phyloP scores from a whole-genome alignment of 1,284 basidiomycete species.

The Ganoderma meredithae region DNA sequence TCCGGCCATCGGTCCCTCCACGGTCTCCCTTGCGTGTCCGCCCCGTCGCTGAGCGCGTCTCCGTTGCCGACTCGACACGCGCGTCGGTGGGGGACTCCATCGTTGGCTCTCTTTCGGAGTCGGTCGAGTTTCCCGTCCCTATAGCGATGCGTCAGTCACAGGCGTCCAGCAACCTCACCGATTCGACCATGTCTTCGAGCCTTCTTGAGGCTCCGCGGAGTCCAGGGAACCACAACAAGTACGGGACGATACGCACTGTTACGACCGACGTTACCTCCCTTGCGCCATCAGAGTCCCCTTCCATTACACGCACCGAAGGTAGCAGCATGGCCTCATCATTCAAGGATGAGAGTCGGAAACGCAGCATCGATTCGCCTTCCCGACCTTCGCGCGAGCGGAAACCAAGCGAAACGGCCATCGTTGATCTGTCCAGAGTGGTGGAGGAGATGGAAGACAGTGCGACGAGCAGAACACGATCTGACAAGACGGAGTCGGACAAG shows the following conservation, averaged over 20 bases:
- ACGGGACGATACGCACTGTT: slow-evolving; percentile 79
- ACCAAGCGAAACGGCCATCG: slow-evolving; percentile 63
- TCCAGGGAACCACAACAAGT: slow-evolving; percentile 56
- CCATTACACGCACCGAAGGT: slow-evolving; percentile 68
- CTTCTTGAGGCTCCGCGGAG: slow-evolving; percentile 61
- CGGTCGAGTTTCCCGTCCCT: slow-evolving; percentile 31
- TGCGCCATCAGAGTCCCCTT: slow-evolving; percentile 59
- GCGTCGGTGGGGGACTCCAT: slow-evolving; percentile 49
- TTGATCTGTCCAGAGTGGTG: slow-evolving; percentile 70
- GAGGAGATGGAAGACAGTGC: slow-evolving; percentile 75
- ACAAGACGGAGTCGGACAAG: slow-evolving; percentile 40
- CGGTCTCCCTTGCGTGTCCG: slow-evolving; percentile 60
- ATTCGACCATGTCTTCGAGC: slow-evolving; percentile 67
- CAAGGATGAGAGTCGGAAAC: slow-evolving; percentile 54
- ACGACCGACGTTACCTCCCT: slow-evolving; percentile 79
- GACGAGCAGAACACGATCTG: slow-evolving; percentile 44
- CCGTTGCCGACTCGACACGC: slow-evolving; percentile 49
- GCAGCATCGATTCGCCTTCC: slow-evolving; percentile 41
- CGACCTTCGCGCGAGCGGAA: slow-evolving; percentile 57
- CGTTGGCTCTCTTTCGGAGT: slow-evolving; percentile 39
- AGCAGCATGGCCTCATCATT: slow-evolving; percentile 54
- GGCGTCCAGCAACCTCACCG: slow-evolving; percentile 58
- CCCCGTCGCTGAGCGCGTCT: slow-evolving; percentile 45
- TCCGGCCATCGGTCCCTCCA: slow-evolving; percentile 54
- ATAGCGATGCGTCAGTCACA: slow-evolving; percentile 43